Evolutionary conservation across 2,329 filamentous ascomycete species (phyloP), one percentile per base, ranked within the genome.

Genomic region (Dendryphion nanum): DNA sequence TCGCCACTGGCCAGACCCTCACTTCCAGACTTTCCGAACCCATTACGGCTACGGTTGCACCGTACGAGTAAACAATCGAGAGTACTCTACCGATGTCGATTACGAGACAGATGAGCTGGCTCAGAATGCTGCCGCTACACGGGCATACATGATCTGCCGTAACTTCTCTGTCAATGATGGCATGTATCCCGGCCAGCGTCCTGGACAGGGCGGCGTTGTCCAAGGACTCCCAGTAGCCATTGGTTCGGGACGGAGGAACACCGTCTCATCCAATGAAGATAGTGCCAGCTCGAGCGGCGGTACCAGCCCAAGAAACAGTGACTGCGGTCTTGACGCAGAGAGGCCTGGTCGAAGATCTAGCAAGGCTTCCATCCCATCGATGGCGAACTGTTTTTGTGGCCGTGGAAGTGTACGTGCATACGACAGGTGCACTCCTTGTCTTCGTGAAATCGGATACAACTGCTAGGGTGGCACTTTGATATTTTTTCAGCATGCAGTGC

Each of bases 81-180:
- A 95, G 73, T 97, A 96, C 72, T 88, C 90, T 66, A 95, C 90
- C 30, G 89, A 95, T 66, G 78, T 86, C 24, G 79, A 84, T 48
- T 95, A 93, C 71, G 82, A 86, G 63, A 86, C 85, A 46, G 86
- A 91, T 63, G 74, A 79, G 33, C 76, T 95, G 50, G 91, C 91
- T 32, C 87, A 89, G 61, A 90, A 97, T 67, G 93, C 91, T 57
- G 91, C 91, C 18, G 91, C 91, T 44, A 94, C 94, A 80, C 86
- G 89, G 46, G 91, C 91, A 41, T 97, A 95, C 70, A 91, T 95
- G 81, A 93, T 96, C 52, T 96, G 91, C 75, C 85, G 89, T 49
- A 95, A 95, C 76, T 96, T 96, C 71, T 95, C 89, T 39, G 87
- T 94, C 67, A 96, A 95, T 64, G 89, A 94, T 57, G 91, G 91